Base-by-base conservation (phyloP, 139 green algal genomes). In the Prasinococcaceae sp. region DNA sequence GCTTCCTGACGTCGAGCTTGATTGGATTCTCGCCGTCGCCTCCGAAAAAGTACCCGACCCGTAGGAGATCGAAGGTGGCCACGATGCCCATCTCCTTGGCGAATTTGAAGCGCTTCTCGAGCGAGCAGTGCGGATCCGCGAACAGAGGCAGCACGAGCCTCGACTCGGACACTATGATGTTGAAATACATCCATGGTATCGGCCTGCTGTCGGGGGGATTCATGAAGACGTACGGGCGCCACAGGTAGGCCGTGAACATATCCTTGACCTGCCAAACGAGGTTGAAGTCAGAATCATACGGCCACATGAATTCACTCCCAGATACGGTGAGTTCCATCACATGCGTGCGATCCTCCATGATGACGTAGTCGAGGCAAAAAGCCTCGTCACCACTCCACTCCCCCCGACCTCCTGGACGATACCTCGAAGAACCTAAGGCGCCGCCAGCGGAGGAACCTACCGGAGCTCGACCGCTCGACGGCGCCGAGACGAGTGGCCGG, bases 1-100 rank as follows among this genome's bases (percentile, higher is more conserved):
- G 6, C 22, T 33, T 12, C 8, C 17, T 52, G 14, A 52, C 9
- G 24, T 79, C 59, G 22, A 79, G 32, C 17, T 45, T 44, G 17
- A 71, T 30, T 23, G 41, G 45, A 12, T 22, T 32, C 35, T 74
- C 53, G 1, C 65, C 65, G 42, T 79, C 67, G 19, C 71, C 71
- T 1, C 71, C 71, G 22, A 35, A 76, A 40, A 64, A 74, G 58
- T 76, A 76, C 2, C 59, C 58, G 23, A 79, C 37, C 19, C 70
- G 63, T 44, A 75, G 52, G n/a, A 22, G 26, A 2, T 66, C 27
- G 55, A 48, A 70, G 3, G 25, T 23, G 22, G 69, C 29, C 17
- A 46, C 35, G 3, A 73, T 4, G 25, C 61, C 53, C 33, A n/a
- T 10, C 5, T 58, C 23, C 24, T 16, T 44, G 8, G 25, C 8